phyloP scores from a whole-genome alignment of 1,284 basidiomycete species.

The Peniophora sp. region DNA sequence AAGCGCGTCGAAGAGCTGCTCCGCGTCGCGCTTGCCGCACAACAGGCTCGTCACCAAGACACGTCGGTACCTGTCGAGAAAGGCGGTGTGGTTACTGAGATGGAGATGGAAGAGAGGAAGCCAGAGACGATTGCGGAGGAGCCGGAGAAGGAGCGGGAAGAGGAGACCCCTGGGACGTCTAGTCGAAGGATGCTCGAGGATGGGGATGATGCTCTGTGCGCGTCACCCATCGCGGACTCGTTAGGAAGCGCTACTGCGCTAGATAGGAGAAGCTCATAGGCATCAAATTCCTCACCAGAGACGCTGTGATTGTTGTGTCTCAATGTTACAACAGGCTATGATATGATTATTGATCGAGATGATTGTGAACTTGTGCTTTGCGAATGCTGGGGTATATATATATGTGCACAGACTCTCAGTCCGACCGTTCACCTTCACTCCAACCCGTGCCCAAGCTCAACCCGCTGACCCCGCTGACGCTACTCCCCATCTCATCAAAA shows the following conservation, averaged over 20 bases:
- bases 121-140: background rate
- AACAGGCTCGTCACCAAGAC: no score
- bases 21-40: constrained; percentile 50
- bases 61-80: no score
- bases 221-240: no score
- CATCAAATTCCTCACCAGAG: no score
- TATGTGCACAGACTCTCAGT: constrained; percentile 4
- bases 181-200: background rate
- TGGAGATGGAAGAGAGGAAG: constrained; percentile 6
- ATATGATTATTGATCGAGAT: no score
- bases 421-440: constrained; percentile 12
- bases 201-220: background rate
- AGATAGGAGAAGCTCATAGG: no score
- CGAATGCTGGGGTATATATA: no score
- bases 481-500: constrained; percentile 15
- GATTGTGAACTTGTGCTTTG: no score
- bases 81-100: no score
- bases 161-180: background rate
- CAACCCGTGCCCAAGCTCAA: constrained; percentile 13
- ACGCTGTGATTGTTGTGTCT: no score
- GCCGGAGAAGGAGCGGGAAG: background rate
- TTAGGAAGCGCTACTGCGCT: no score
- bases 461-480: constrained; percentile 12
- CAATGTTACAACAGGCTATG: no score
- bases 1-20: constrained; percentile 67